Evolutionary conservation across 345 rosid genomes (phyloP), one percentile per base, ranked within the genome.

Genomic region (Eucalyptus pauciflora): DNA sequence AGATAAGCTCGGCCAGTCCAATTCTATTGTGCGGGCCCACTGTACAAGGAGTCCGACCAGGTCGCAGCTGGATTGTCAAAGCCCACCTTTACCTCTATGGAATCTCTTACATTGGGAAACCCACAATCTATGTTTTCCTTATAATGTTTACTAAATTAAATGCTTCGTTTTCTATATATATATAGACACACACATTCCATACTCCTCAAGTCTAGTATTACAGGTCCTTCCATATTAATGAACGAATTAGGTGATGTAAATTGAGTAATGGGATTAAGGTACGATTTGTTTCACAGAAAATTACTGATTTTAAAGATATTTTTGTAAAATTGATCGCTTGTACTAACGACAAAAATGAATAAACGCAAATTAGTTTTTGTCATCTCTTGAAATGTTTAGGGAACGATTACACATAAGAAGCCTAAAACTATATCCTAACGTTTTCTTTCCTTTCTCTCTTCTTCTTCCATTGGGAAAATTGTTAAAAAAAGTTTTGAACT

Each of bases 21-120:
- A 54, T 20, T 54, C 1, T 54, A 8, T 54, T 2, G 25, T 22
- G 60, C 11, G 0, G 60, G 0, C 25, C 60, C 10, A 54, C 25
- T 20, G 60, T 0, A 0, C 25, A 54, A 5, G 25, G 12, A 22
- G 3, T 22, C 60, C 60, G 0, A 54, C 0, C 11, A 54, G 60
- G 60, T 8, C 60, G 25, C 11, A 22, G 25, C 25, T 54, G 25
- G 25, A 54, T 20, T 22, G 60, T 22, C 60, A 54, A 22, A 54
- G 60, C 60, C 11, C 54, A 51, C 54, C 2, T 51, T 51, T 0
- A 51, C 54, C 22, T 51, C 0, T 0, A 51, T 51, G 1, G 54
- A 51, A 51, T 16, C 54, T 51, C 1, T 51, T 16, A 3, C 8
- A 3, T 7, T 51, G 0, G 54, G 54, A 51, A 51, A 51, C 54